phyloP scores from a whole-genome alignment of 2,329 filamentous ascomycete species.

The Penicillium sp. region DNA sequence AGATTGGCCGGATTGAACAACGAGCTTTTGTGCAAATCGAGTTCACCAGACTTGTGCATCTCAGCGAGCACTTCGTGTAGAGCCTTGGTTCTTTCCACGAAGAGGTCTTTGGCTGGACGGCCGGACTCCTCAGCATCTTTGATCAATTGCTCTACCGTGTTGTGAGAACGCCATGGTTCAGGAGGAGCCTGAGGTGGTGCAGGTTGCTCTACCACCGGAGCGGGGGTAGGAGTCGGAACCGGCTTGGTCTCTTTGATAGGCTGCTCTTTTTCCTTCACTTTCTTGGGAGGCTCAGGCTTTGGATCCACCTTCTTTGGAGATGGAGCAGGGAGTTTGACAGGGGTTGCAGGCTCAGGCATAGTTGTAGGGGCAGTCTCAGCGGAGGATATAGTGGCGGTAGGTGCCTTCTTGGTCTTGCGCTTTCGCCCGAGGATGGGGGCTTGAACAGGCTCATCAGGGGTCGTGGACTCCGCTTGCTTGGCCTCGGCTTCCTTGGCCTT shows the following conservation, averaged over 20 bases:
- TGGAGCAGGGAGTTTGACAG: conserved; percentile 22
- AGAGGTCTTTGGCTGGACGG: conserved; percentile 47
- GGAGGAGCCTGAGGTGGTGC: conserved; percentile 11
- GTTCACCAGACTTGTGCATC: conserved; percentile 45
- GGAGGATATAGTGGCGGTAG: conserved; percentile 34
- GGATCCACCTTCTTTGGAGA: conserved; percentile 32
- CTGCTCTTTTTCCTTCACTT: conserved; percentile 35
- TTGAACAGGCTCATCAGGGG: conserved; percentile 60
- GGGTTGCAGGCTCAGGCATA: conserved; percentile 25
- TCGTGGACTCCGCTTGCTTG: conserved; percentile 49
- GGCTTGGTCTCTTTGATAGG: conserved; percentile 30
- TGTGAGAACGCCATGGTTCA: conserved; percentile 45
- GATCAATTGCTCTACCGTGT: conserved; percentile 49
- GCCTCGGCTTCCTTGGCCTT: conserved; percentile 55
- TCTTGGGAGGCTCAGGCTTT: conserved; percentile 34
- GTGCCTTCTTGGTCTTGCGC: conserved; percentile 61
- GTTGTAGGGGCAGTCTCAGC: conserved; percentile 20
- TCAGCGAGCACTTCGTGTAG: conserved; percentile 48
- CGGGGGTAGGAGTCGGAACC: conserved; percentile 22
- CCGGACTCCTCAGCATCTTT: conserved; percentile 46
- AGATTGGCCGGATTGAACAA: conserved; percentile 51
- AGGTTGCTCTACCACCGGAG: conserved; percentile 31
- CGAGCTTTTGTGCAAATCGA: conserved; percentile 48
- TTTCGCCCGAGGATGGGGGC: conserved; percentile 69
- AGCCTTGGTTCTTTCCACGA: conserved; percentile 47